Base-by-base conservation (phyloP, 208 protist species). In the Trypanosomatidae sp. region DNA sequence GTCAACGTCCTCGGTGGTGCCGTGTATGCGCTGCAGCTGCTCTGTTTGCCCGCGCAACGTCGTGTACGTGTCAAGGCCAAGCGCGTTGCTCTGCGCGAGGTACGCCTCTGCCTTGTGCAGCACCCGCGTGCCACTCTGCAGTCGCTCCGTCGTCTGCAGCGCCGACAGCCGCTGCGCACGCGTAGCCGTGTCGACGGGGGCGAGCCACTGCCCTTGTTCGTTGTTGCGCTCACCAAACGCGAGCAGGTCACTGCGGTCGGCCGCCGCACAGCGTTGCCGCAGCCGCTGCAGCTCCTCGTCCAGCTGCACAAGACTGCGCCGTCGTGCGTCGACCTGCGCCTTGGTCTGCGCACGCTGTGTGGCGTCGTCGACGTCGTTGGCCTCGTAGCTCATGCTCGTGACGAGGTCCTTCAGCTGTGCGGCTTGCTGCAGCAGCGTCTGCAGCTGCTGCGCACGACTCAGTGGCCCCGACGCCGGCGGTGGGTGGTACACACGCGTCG, bases 331-430 rank as follows among this genome's bases (percentile, higher is more conserved):
- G 23, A 84, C 56, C n/a, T 49, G 56, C 8, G 40, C 38, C 32
- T 64, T 80, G 15, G 54, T 53, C 8, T 51, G 60, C 2, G 46
- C 49, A 16, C 49, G 46, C 22, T 59, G 54, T 19, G 24, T 43
- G 0, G 53, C 38, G 2, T 25, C 3, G 13, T 24, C 49, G 1
- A 79, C 33, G 30, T 81, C 76, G 18, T 62, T 66, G 40, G 64
- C 50, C 43, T 90, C 81, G 26, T 80, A 79, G 18, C 33, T 60
- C 81, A 90, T 90, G 38, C 63, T 78, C 7, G 61, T 84, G 7
- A 90, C 19, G 21, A 82, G 23, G 20, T 84, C 70, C 27, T 74
- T 71, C 5, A 71, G 40, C 42, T 77, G 63, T 0, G 61, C 50
- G 11, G 74, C 26, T 16, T 48, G 35, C 37, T 86, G 70, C 56